Conservation (phyloP, 108 stramenopile species). For the Nitzschia palea region DNA sequence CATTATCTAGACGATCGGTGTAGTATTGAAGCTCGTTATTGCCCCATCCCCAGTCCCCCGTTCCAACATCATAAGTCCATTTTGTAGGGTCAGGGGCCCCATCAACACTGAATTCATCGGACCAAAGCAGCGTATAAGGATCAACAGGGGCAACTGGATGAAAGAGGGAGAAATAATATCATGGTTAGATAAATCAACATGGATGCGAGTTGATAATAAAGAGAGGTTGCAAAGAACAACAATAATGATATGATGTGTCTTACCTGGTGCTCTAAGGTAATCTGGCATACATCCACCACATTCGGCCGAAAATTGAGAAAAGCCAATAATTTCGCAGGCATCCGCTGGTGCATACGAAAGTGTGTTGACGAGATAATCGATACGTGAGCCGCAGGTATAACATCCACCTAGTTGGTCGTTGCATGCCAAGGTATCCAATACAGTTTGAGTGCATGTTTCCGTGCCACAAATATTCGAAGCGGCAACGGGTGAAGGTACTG, state of each 20-base stretch:
- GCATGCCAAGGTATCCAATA: conserved; percentile 14
- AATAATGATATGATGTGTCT: too few species aligned
- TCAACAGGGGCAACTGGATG: background rate
- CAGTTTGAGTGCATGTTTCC: background rate
- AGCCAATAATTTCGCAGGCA: conserved; percentile 11
- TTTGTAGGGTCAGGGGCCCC: conserved; percentile 26
- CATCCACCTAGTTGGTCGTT: background rate
- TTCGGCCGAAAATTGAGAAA: background rate
- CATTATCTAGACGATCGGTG: conserved; percentile 33
- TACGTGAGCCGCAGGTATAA: conserved; percentile 5
- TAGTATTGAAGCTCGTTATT: conserved; percentile 36
- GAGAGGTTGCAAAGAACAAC: too few species aligned
- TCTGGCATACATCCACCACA: conserved; percentile 14
- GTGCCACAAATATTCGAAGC: conserved; percentile 1
- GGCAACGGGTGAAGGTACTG: too few species aligned
- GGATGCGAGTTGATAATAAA: too few species aligned
- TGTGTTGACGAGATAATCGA: conserved; percentile 1
- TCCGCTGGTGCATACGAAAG: background rate
- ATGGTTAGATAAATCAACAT: background rate
- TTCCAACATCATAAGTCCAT: conserved; percentile 45
- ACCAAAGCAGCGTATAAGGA: conserved; percentile 33
- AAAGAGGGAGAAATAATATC: background rate
- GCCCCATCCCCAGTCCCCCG: conserved; percentile 41
- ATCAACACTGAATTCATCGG: conserved; percentile 46
- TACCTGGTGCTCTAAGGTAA: background rate